phyloP scores from a whole-genome alignment of 106 monocot genomes.

The Apostasia ramifera region DNA sequence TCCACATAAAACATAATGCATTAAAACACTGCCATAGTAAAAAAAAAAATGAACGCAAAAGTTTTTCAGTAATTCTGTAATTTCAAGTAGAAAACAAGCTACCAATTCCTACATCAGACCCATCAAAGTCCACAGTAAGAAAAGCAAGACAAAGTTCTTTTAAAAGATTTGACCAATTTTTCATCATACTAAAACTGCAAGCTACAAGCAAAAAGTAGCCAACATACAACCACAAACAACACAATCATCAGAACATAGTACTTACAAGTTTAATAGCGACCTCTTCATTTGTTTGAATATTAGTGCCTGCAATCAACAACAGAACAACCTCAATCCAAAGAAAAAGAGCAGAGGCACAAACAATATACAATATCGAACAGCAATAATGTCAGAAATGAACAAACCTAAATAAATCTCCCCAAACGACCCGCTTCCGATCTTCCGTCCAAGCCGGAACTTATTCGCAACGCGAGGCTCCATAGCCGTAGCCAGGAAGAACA shows the following conservation, averaged over 20 bases:
- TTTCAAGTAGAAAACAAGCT: too few relatives aligned
- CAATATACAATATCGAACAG: not conserved
- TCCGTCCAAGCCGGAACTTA: constrained; percentile 60
- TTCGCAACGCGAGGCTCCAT: constrained; percentile 69
- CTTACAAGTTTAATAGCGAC: constrained; percentile 76
- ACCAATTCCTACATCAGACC: too few relatives aligned
- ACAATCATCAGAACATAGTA: not conserved
- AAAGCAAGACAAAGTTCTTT: too few relatives aligned
- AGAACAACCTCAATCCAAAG: constrained; percentile 3
- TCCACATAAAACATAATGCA: too few relatives aligned
- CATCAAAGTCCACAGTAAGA: too few relatives aligned
- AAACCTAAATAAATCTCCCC: constrained; percentile 75
- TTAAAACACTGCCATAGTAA: too few relatives aligned
- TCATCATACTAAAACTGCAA: too few relatives aligned
- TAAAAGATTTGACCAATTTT: too few relatives aligned
- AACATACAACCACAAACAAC: not conserved
- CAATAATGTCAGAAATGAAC: not conserved
- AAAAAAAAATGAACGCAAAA: too few relatives aligned
- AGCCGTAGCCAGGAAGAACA: not conserved
- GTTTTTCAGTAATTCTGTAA: too few relatives aligned
- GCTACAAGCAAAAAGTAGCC: too few relatives aligned
- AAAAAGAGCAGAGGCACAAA: not conserved
- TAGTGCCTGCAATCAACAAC: constrained; percentile 31
- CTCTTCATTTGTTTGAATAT: constrained; percentile 74
- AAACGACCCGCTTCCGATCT: constrained; percentile 75